Base-by-base conservation (phyloP, 805 yeast genomes). In the Starmerella sp. region DNA sequence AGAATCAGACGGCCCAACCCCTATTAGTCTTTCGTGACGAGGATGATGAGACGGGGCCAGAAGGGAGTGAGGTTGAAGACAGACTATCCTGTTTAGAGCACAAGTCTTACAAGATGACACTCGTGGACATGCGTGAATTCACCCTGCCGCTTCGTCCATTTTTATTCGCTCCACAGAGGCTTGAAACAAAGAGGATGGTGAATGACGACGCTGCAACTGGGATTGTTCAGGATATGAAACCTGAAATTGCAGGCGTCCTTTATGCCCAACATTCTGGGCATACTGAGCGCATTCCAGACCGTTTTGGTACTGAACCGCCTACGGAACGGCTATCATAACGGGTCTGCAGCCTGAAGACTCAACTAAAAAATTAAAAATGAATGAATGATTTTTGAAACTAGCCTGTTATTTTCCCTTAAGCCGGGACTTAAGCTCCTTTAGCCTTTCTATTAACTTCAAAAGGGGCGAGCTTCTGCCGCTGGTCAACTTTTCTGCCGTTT, bases 231-330 rank as follows among this genome's bases (percentile, higher is more conserved):
- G 10, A 32, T 9, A 34, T 46, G 3, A 29, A 32, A 6, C 30
- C 39, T 11, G 15, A 39, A 5, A 4, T 46, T 31, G 39, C 39
- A 3, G n/a, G 10, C 2, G 15, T 34, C 6, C 41, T 54, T 5
- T 54, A 54, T 28, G 52, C n/a, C 3, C 41, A 41, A 4, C 57
- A 54, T n/a, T 11, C 14, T 2, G 54, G 57, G 6, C 42, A 39
- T 30, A 54, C 57, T 8, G 57, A 54, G 31, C 49, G 30, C 30
- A 6, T 46, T 17, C 49, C 38, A 5, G 49, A 46, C 30, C 11
- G 6, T 15, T 46, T 46, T 34, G 49, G 15, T 5, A 13, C 37
- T 1, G 38, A 30, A 13, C 49, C 49, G 8, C 30, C 39, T 5
- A 46, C 49, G 6, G 49, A 46, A 39, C 29, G 15, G n/a, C 49